Evolutionary conservation across 2,329 filamentous ascomycete genomes (phyloP), one percentile per base, ranked within the genome.

Genomic region (Thermochaetoides dissita): DNA sequence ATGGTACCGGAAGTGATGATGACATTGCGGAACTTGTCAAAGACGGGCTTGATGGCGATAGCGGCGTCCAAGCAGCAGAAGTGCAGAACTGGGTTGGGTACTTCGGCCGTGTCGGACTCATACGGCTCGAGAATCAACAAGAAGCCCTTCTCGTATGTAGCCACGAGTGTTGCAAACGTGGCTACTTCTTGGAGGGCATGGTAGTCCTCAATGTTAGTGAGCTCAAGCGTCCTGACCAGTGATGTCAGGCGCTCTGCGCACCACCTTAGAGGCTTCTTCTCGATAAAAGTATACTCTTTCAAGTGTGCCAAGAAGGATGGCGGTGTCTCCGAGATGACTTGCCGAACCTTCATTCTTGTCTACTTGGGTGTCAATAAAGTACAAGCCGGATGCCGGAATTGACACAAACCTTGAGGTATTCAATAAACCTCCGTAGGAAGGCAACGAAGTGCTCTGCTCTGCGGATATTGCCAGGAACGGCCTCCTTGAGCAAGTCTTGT

Each of bases 1-100:
- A 98, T 86, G 2, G 91, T 98, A 49, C 91, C 91, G 0, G 91
- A 96, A 0, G 91, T 98, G 58, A 98, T 96, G 57, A 98, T 94
- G 50, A 98, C 91, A 1, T 91, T 96, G 60, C 85, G 88, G 61
- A 98, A 98, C 40, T 91, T 81, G 46, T 98, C 89, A 56, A 98
- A 95, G 6, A 98, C 89, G 0, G 91, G 91, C 49, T 91, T 93
- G 56, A 98, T 98, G 35, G 93, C 91, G 51, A 98, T 98, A 0
- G 93, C 91, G 4, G 91, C 91, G 61, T 98, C 91, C 17, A 98
- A 71, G 55, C 91, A 98, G 3, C 89, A 91, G 57, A 98, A 94
- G 59, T 98, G 93, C 9, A 98, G 70, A n/a, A 96, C 79, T 0
- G 91, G 91, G 50, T 98, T 98, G 0, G 91, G 87, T 0, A 98